Evolutionary conservation across 176 grass and related monocot species (phyloP).

Genomic region (Puya raimondii): DNA sequence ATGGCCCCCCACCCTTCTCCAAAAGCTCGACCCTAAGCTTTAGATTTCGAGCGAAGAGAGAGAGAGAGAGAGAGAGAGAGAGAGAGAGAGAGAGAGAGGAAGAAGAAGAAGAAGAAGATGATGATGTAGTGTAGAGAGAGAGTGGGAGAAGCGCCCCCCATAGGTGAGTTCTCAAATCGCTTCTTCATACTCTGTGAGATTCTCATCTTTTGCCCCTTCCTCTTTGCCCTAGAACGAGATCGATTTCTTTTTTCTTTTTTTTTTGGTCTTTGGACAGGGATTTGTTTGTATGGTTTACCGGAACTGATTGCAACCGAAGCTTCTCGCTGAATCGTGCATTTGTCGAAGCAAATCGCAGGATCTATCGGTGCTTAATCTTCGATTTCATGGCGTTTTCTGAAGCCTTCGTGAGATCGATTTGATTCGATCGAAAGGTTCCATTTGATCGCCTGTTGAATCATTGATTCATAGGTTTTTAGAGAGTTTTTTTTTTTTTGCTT

Average conservation of each 20-base stretch:
- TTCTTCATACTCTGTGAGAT: background rate
- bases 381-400: background rate
- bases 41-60: conserved; percentile 19
- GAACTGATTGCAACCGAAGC: background rate
- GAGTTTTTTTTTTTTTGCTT: too few species aligned
- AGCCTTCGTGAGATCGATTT: conserved; percentile 28
- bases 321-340: background rate
- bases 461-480: background rate
- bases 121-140: conserved; percentile 6
- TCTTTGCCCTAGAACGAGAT: background rate
- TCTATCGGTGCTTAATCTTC: background rate
- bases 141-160: background rate
- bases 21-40: background rate
- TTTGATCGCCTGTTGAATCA: conserved; percentile 19
- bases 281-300: background rate
- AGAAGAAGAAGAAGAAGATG: conserved; percentile 28
- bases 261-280: background rate
- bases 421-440: conserved; percentile 15
- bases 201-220: background rate
- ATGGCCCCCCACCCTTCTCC: conserved; percentile 2
- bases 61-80: conserved; percentile 6
- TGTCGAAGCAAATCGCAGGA: background rate
- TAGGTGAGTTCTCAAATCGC: background rate
- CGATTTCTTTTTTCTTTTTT: background rate
- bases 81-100: conserved; percentile 3